Percentiles rank a stretch among this genome's conserved stretches.
phyloP scores from a whole-genome alignment of 1,139 yeast species.

The Groenewaldozyma sp. region DNA sequence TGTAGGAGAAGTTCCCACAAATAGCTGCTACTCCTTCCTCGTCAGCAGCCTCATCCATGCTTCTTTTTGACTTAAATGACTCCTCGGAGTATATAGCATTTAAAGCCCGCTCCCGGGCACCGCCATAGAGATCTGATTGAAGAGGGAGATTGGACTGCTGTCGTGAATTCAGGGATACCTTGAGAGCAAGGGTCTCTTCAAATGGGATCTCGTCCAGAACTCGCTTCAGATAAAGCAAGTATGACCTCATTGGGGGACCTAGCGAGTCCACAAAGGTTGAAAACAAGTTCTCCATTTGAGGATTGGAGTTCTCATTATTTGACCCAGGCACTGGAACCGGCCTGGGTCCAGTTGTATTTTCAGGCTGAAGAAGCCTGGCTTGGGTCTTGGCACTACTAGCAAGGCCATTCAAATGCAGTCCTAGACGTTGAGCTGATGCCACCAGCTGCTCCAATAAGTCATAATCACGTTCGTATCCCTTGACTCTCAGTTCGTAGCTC shows the following conservation, averaged over 20 bases:
- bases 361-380: slow-evolving; percentile 36
- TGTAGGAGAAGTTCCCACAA: slow-evolving; percentile 69
- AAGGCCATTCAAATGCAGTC: slow-evolving; percentile 58
- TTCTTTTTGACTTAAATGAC: slow-evolving; percentile 33
- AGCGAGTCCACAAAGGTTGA: slow-evolving; percentile 56
- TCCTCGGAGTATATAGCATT: slow-evolving; percentile 50
- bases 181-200: slow-evolving; percentile 30
- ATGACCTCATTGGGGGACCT: slow-evolving; percentile 66
- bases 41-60: slow-evolving; percentile 41
- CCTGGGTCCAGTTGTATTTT: neutral
- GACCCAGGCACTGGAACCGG: too few relatives aligned
- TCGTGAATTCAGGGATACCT: slow-evolving; percentile 34
- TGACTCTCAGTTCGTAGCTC: slow-evolving; percentile 45
- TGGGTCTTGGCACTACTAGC: slow-evolving; percentile 62
- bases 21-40: slow-evolving; percentile 80
- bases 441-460: slow-evolving; percentile 39
- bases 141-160: slow-evolving; percentile 41
- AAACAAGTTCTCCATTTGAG: slow-evolving; percentile 37
- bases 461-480: slow-evolving; percentile 51
- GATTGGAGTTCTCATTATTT: neutral
- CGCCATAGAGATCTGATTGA: slow-evolving; percentile 48
- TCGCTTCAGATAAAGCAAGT: slow-evolving; percentile 45
- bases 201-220: slow-evolving; percentile 56
- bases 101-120: slow-evolving; percentile 50
- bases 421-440: slow-evolving; percentile 42